Evolutionary conservation across 129 eudicot species (phyloP).

Genomic region (Erigeron canadensis): DNA sequence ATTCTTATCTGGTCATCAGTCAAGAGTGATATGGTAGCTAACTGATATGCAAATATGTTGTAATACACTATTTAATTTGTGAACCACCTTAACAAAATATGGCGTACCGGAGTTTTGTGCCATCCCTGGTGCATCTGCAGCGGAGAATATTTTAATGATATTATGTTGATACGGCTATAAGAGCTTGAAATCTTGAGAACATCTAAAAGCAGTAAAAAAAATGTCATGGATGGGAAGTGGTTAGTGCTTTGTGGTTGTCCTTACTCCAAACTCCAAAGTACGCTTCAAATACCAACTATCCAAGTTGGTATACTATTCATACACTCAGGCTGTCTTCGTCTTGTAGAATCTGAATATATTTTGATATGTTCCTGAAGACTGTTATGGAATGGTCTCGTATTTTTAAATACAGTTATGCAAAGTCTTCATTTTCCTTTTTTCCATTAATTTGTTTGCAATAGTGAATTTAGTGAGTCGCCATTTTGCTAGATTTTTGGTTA

Average conservation of each 20-base stretch:
- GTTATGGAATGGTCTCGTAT: not conserved
- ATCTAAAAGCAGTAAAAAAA: too few relatives aligned
- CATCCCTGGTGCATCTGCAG: not conserved
- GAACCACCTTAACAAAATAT: not conserved
- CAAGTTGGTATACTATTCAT: slow-evolving; percentile 1
- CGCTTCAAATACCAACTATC: slow-evolving; percentile 7
- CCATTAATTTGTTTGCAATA: not conserved
- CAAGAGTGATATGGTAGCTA: not conserved
- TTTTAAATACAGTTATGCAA: not conserved
- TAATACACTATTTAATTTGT: not conserved
- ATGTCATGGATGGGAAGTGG: not conserved
- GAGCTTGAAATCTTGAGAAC: too few relatives aligned
- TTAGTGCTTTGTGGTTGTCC: not conserved
- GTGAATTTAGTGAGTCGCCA: not conserved
- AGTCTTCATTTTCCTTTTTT: not conserved
- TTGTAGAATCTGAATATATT: slow-evolving; percentile 8
- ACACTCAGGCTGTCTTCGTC: slow-evolving; percentile 4
- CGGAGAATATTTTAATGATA: too few relatives aligned
- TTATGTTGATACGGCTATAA: too few relatives aligned
- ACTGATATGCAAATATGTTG: not conserved
- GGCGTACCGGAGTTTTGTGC: not conserved
- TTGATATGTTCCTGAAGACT: slow-evolving; percentile 6
- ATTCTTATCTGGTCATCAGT: not conserved
- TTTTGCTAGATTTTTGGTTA: slow-evolving; percentile 9
- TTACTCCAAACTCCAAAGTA: not conserved